Evolutionary conservation across 1,284 basidiomycete species (phyloP).

Genomic region (Wallemia mellicola): DNA sequence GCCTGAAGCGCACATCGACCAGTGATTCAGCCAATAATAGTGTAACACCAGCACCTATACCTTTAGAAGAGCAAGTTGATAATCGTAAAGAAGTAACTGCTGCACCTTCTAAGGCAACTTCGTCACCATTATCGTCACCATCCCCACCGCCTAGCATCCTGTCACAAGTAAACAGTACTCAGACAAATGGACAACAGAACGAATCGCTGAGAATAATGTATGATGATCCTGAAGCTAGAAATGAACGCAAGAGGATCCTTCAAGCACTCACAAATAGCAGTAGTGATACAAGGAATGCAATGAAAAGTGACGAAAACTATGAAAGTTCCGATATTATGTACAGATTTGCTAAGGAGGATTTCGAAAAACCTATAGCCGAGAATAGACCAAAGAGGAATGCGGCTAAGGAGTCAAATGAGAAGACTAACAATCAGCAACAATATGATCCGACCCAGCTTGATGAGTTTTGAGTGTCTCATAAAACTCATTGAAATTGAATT

Average conservation of each 20-base stretch:
- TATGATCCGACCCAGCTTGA: neutral
- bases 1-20: neutral
- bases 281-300: neutral
- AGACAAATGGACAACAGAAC: neutral
- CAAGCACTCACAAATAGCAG: neutral
- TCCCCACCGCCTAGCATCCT: neutral
- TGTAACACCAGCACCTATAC: neutral
- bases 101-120: too few relatives aligned
- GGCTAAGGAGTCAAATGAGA: neutral
- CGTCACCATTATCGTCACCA: neutral
- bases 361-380: neutral
- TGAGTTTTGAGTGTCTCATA: neutral
- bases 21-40: neutral
- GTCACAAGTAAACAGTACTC: neutral
- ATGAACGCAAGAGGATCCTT: neutral
- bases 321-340: neutral
- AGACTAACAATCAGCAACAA: neutral
- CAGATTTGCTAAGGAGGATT: neutral
- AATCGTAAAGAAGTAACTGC: neutral
- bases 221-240: neutral
- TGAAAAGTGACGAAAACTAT: neutral
- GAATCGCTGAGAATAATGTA: conserved; percentile 1
- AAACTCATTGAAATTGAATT: too few relatives aligned
- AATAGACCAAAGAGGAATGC: neutral
- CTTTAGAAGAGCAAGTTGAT: neutral